Conservation (phyloP, 768 basidiomycete genomes). For the Fibroporia radiculosa region DNA sequence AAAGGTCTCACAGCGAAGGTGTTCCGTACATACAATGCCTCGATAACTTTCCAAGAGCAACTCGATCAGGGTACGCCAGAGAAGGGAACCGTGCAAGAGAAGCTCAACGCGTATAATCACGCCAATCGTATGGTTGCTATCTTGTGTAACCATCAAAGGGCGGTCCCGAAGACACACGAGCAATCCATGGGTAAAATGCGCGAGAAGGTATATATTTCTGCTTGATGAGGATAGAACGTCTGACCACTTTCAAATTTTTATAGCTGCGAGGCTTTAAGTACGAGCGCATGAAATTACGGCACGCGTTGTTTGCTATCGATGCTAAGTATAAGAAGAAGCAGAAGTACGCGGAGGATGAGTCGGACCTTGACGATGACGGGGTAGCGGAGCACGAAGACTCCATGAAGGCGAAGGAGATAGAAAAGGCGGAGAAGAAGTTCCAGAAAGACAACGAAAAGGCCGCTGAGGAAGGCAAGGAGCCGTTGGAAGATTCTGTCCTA, state of each 20-base stretch:
- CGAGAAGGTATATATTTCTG: constrained; percentile 63
- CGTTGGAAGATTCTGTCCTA: constrained; percentile 53
- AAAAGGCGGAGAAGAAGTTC: constrained; percentile 90
- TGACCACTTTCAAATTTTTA: not conserved
- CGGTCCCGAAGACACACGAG: constrained; percentile 86
- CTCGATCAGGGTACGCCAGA: constrained; percentile 67
- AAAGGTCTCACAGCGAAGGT: constrained; percentile 98
- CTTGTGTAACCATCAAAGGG: constrained; percentile 97
- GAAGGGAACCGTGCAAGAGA: constrained; percentile 82
- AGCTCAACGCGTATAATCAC: constrained; percentile 93
- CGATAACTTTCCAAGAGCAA: constrained; percentile 89
- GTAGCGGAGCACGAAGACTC: constrained; percentile 73
- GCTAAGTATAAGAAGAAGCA: constrained; percentile 76
- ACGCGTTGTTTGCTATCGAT: constrained; percentile 74
- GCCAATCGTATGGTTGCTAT: constrained; percentile 97
- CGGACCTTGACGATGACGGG: constrained; percentile 92
- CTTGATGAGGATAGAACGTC: constrained; percentile 2
- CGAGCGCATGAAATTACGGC: constrained; percentile 94
- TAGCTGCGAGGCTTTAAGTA: constrained; percentile 89
- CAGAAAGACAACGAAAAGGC: constrained; percentile 89
- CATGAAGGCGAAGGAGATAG: constrained; percentile 72
- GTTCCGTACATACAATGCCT: constrained; percentile 99
- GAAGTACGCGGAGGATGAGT: constrained; percentile 75
- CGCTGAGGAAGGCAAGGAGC: constrained; percentile 57
- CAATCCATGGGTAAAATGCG: constrained; percentile 92